phyloP scores from a whole-genome alignment of 768 basidiomycete species.

The Leccinum subgranulosum region DNA sequence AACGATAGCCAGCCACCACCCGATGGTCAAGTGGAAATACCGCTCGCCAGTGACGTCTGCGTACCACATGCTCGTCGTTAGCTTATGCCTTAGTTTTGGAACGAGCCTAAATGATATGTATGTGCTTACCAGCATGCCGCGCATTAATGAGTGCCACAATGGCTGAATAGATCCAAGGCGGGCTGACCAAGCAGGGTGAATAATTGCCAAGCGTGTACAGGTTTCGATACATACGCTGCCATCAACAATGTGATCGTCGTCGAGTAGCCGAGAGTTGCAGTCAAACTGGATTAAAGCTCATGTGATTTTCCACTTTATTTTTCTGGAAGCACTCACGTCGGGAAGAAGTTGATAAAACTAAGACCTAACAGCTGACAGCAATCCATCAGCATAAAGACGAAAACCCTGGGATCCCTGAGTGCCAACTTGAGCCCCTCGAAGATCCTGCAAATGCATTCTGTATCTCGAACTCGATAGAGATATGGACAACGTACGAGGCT shows the following conservation, averaged over 20 bases:
- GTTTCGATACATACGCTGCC: conserved; percentile 42
- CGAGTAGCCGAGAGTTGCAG: conserved; percentile 58
- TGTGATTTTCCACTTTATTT: not conserved
- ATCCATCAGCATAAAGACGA: conserved; percentile 51
- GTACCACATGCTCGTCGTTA: not conserved
- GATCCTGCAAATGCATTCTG: conserved; percentile 33
- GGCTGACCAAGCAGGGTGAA: not conserved
- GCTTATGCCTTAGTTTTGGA: not conserved
- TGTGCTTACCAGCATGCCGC: not conserved
- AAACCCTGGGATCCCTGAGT: conserved; percentile 51
- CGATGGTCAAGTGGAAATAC: not conserved
- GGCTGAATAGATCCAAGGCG: not conserved
- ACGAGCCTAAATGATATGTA: not conserved
- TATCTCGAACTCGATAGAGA: not conserved
- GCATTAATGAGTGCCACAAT: not conserved
- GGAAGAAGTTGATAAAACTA: conserved; percentile 62
- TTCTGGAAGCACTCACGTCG: conserved; percentile 35
- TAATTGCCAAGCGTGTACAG: not conserved
- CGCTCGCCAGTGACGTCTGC: not conserved
- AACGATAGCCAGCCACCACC: not conserved
- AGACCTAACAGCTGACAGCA: conserved; percentile 51
- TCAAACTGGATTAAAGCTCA: conserved; percentile 37
- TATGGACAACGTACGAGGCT: conserved; percentile 11
- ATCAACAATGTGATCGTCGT: conserved; percentile 58
- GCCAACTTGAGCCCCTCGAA: conserved; percentile 53